phyloP scores from a whole-genome alignment of 202 grass and related monocot genomes.

The Miscanthus sacchariflorus region DNA sequence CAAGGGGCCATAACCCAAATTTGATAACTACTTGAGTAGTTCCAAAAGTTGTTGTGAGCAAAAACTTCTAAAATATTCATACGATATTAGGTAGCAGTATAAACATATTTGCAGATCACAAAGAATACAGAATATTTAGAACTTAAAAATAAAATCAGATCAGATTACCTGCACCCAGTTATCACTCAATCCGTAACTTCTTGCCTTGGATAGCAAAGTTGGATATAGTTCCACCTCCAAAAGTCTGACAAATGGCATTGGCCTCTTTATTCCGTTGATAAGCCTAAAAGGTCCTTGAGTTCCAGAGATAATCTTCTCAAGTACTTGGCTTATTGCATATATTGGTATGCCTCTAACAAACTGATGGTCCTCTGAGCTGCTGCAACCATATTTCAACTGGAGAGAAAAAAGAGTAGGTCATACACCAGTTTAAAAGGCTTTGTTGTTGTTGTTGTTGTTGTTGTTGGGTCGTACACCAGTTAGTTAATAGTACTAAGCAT shows the following conservation, averaged over 20 bases:
- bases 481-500: neutral
- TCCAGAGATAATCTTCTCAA: constrained; percentile 82
- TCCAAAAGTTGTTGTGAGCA: neutral
- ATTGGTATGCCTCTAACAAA: constrained; percentile 99
- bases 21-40: constrained; percentile 19
- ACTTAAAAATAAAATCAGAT: constrained; percentile 15
- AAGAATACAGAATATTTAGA: constrained; percentile 4
- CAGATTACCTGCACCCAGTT: constrained; percentile 88
- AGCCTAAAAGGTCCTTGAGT: constrained; percentile 68
- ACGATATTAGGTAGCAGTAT: neutral
- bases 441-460: too few species aligned
- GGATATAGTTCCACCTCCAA: constrained; percentile 98
- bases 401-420: constrained; percentile 46
- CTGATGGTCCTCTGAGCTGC: constrained; percentile 95
- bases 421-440: neutral
- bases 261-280: constrained; percentile 81
- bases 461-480: constrained; percentile 7
- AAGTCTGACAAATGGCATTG: constrained; percentile 89
- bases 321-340: constrained; percentile 93
- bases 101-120: constrained; percentile 20
- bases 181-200: constrained; percentile 96
- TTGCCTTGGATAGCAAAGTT: constrained; percentile 98
- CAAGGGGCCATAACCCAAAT: neutral
- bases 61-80: neutral
- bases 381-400: constrained; percentile 95